These are phyloP conservation scores for Dendrocalamus latiflorus DNA, from an alignment of 202 grass and related monocot species.

Conservation along the genomic window DNA sequence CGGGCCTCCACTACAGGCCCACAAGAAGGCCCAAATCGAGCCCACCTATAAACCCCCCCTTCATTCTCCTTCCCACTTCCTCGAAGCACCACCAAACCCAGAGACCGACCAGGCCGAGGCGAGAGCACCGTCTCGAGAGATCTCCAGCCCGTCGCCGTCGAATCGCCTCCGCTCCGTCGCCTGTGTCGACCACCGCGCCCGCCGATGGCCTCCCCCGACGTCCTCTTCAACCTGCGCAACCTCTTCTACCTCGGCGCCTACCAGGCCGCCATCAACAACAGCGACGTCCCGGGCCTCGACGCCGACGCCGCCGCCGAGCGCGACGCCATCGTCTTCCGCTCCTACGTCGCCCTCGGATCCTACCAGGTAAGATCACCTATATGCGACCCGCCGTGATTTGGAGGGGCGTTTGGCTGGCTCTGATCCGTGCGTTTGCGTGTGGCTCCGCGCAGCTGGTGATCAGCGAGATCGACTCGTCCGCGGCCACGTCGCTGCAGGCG, in stretches of 20 bases:
- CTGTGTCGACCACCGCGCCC: conserved; percentile 17
- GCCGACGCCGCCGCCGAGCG: no score
- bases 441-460: conserved; percentile 61
- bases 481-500: conserved; percentile 85
- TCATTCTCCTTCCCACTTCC: neutral
- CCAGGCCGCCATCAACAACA: no score
- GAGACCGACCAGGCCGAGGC: neutral
- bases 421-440: conserved; percentile 2
- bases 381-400: neutral
- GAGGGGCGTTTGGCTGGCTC: neutral
- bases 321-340: no score
- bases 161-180: neutral
- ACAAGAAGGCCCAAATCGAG: neutral
- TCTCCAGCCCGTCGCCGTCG: conserved; percentile 16
- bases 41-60: conserved; percentile 2
- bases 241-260: no score
- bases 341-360: no score
- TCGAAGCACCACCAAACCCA: neutral
- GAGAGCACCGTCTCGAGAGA: conserved; percentile 7
- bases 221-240: no score
- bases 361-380: no score
- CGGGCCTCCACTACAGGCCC: neutral
- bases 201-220: conserved; percentile 62
- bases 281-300: no score
- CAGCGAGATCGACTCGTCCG: conserved; percentile 85